A percentile compares a stretch with the other conserved stretches of the same genome.
Evolutionary conservation across 495 filamentous ascomycete species (phyloP).

Genomic region (Pseudomonodictys pantanalensis): DNA sequence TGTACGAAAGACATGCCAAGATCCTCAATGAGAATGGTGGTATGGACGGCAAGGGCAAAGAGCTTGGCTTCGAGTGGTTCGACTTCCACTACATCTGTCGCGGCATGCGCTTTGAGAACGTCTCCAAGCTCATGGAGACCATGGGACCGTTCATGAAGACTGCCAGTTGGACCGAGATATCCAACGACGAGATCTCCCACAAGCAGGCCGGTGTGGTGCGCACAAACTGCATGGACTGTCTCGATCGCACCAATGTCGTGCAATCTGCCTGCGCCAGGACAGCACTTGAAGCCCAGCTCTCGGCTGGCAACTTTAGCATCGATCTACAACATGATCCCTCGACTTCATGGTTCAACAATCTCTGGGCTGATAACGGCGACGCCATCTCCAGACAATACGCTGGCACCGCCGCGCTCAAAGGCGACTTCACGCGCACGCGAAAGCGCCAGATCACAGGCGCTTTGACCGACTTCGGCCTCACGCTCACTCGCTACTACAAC

Average conservation of each 20-base stretch:
- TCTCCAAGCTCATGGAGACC: constrained; percentile 68
- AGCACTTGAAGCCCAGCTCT: constrained; percentile 73
- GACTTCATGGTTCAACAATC: constrained; percentile 85
- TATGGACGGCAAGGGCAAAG: constrained; percentile 49
- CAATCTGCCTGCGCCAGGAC: constrained; percentile 80
- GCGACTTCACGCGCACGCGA: constrained; percentile 86
- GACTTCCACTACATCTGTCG: constrained; percentile 89
- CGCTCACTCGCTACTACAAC: constrained; percentile 65
- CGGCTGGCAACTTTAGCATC: constrained; percentile 67
- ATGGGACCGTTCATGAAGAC: constrained; percentile 61
- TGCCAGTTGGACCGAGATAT: constrained; percentile 54
- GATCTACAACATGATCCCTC: constrained; percentile 64
- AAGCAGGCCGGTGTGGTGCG: constrained; percentile 73
- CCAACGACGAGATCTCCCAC: constrained; percentile 32
- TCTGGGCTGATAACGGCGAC: constrained; percentile 94
- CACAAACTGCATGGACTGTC: constrained; percentile 97
- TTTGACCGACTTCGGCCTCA: constrained; percentile 87
- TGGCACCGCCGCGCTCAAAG: constrained; percentile 88
- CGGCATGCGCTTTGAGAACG: constrained; percentile 97
- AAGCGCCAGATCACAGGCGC: constrained; percentile 91
- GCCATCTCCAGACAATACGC: constrained; percentile 70
- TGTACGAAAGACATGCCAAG: constrained; percentile 65
- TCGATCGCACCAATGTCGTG: constrained; percentile 90
- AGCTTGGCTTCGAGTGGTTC: constrained; percentile 84
- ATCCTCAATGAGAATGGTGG: constrained; percentile 61